Conservation (phyloP, 2,329 filamentous ascomycete genomes). For the Neopestalotiopsis sp. region DNA sequence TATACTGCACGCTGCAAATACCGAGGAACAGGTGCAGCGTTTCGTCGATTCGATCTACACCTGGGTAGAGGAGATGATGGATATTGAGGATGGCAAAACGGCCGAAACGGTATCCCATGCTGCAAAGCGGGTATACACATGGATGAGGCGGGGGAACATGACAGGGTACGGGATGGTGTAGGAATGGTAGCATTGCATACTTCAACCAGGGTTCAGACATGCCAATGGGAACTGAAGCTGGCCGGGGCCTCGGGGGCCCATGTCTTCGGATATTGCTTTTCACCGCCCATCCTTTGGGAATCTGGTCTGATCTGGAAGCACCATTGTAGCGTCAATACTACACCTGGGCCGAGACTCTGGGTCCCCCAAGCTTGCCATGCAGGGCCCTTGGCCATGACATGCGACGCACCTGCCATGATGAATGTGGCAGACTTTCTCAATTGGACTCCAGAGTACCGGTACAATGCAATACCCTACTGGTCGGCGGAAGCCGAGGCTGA, state of each 20-base stretch:
- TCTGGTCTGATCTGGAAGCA: not conserved
- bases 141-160: constrained; percentile 6
- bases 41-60: constrained; percentile 35
- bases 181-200: not conserved
- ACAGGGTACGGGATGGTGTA: constrained; percentile 4
- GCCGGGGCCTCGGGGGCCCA: not conserved
- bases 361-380: not conserved
- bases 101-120: constrained; percentile 23
- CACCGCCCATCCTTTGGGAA: not conserved
- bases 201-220: not conserved
- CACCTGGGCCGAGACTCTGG: not conserved
- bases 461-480: not conserved
- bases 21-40: constrained; percentile 36
- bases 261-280: not conserved
- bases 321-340: not conserved
- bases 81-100: constrained; percentile 28
- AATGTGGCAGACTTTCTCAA: not conserved
- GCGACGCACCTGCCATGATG: not conserved
- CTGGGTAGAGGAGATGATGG: constrained; percentile 38
- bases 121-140: constrained; percentile 26
- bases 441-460: not conserved
- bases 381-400: not conserved
- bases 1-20: constrained; percentile 47
- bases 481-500: not conserved
- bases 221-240: not conserved